Evolutionary conservation across 768 basidiomycete species (phyloP).

Genomic region (Russula vinacea): DNA sequence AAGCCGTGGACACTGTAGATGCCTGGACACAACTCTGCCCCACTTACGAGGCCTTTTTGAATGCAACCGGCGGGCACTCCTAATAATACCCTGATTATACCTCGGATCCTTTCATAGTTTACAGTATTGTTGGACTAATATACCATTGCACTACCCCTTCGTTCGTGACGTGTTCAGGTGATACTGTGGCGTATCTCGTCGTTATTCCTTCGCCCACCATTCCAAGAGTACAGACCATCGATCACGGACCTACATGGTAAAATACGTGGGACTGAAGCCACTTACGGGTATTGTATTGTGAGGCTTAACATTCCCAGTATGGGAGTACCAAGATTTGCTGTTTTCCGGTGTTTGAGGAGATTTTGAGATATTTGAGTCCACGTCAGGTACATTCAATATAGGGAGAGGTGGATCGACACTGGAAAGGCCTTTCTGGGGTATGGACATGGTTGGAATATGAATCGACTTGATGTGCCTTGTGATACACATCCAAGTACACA

Average conservation of each 20-base stretch:
- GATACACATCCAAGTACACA: not conserved
- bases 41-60: constrained; percentile 9
- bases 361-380: no score
- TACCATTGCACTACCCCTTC: not conserved
- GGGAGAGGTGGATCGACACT: no score
- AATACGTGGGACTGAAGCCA: no score
- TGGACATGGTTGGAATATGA: no score
- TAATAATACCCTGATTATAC: not conserved
- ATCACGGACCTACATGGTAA: not conserved
- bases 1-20: not conserved
- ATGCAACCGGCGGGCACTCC: not conserved
- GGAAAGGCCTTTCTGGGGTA: no score
- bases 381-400: no score
- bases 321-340: no score
- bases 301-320: no score
- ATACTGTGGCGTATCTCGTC: no score
- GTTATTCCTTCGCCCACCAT: not conserved
- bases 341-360: no score
- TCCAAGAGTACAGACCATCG: not conserved
- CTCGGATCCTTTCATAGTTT: not conserved
- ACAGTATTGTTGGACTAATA: not conserved
- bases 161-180: not conserved
- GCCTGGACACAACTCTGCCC: constrained; percentile 16
- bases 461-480: not conserved
- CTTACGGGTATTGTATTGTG: no score